Evolutionary conservation across 352 stramenopile species (phyloP).

Genomic region (Globisporangium ultimum): DNA sequence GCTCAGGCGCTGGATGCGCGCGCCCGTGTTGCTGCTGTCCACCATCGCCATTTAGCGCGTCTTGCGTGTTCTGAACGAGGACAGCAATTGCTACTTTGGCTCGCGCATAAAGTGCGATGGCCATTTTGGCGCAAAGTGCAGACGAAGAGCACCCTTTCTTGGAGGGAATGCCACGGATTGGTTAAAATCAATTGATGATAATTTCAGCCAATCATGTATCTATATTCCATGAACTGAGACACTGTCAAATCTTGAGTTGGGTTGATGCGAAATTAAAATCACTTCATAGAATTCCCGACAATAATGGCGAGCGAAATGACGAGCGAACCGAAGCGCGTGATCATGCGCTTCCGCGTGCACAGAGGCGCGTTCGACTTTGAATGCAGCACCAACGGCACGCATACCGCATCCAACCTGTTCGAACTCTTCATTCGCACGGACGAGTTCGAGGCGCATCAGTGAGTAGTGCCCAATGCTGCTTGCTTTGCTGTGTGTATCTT

Average conservation of each 20-base stretch:
- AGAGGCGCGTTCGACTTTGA: conserved; percentile 74
- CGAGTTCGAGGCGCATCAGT: conserved; percentile 45
- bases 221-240: no score
- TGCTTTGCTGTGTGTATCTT: no score
- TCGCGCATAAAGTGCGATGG: not conserved
- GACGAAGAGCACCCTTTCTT: conserved; percentile 26
- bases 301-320: not conserved
- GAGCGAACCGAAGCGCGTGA: not conserved
- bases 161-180: conserved; percentile 35
- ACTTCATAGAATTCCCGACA: no score
- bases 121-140: not conserved
- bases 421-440: conserved; percentile 24
- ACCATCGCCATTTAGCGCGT: not conserved
- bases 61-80: not conserved
- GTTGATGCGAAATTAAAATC: not conserved
- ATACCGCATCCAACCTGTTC: conserved; percentile 4
- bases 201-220: conserved; percentile 10
- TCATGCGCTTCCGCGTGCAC: conserved; percentile 34
- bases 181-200: conserved; percentile 11
- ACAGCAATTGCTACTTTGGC: no score
- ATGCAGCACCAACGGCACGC: conserved; percentile 25
- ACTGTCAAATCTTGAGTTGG: not conserved
- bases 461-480: conserved; percentile 9
- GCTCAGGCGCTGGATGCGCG: conserved; percentile 84
- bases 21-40: conserved; percentile 1